phyloP scores from a whole-genome alignment of 768 basidiomycete species.

The Symmetrospora coprosmae region DNA sequence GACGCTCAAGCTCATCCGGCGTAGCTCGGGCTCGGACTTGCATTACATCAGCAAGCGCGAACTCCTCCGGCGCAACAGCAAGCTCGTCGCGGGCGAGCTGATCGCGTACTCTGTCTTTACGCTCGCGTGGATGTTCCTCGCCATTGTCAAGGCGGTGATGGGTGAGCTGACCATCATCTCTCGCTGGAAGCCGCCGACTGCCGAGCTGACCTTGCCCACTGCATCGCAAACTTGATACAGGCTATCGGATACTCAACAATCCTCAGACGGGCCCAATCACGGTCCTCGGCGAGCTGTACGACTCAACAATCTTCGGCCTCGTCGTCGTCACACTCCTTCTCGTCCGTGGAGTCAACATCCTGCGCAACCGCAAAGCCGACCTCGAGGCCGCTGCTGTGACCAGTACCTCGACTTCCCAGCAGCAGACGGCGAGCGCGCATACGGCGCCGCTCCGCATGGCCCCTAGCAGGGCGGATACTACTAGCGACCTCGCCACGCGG shows the following conservation, averaged over 20 bases:
- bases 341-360: slow-evolving; percentile 12
- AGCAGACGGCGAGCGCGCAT: background rate
- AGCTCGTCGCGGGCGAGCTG: slow-evolving; percentile 12
- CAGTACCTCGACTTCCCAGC: background rate
- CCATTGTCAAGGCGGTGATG: background rate
- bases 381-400: background rate
- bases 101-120: slow-evolving; percentile 15
- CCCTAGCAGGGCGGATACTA: background rate
- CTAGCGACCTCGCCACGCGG: background rate
- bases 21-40: slow-evolving; percentile 20
- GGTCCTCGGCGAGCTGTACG: slow-evolving; percentile 10
- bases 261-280: slow-evolving; percentile 3
- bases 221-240: too few species aligned
- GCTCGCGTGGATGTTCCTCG: slow-evolving; percentile 8
- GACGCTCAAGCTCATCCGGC: background rate
- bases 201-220: too few species aligned
- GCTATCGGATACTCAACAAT: slow-evolving; percentile 17
- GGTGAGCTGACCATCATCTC: too few species aligned
- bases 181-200: too few species aligned
- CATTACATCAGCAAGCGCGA: slow-evolving; percentile 19
- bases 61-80: slow-evolving; percentile 14
- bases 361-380: slow-evolving; percentile 3
- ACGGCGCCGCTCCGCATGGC: background rate
- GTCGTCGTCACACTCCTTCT: slow-evolving; percentile 7
- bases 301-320: slow-evolving; percentile 11